These are phyloP conservation scores for Mychonastes homosphaera DNA, from an alignment of 139 green algal species.

Conservation along the genomic window DNA sequence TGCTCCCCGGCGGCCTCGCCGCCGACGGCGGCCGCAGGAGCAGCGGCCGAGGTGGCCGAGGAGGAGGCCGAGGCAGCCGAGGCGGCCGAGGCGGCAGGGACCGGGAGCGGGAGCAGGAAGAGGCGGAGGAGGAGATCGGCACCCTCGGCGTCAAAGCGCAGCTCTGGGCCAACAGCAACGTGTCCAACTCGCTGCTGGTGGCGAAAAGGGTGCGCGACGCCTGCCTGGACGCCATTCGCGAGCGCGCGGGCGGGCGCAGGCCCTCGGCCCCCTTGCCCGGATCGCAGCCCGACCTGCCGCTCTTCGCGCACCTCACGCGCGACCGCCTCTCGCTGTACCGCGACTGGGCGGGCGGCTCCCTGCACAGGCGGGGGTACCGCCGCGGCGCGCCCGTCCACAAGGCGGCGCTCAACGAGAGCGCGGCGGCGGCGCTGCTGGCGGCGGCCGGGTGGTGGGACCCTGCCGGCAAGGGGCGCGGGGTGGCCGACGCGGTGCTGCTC, in stretches of 20 bases:
- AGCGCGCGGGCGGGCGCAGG: constrained; percentile 8
- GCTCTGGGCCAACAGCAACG: constrained; percentile 21
- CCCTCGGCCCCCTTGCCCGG: neutral
- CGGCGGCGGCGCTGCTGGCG: constrained; percentile 67
- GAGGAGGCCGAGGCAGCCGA: no score
- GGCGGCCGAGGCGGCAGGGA: no score
- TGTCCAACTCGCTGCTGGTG: constrained; percentile 31
- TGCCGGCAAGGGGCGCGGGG: neutral
- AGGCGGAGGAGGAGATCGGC: no score
- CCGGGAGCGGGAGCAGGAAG: neutral
- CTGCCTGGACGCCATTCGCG: constrained; percentile 69
- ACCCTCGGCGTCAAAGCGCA: no score
- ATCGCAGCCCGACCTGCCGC: constrained; percentile 54
- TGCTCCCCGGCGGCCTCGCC: no score
- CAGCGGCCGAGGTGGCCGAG: no score
- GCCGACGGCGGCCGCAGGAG: no score
- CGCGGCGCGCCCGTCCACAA: constrained; percentile 58
- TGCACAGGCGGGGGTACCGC: constrained; percentile 84
- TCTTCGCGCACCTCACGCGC: constrained; percentile 58
- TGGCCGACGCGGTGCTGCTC: neutral
- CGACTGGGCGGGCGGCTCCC: constrained; percentile 67
- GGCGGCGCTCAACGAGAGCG: constrained; percentile 78
- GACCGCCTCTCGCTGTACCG: constrained; percentile 61
- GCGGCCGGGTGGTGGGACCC: constrained; percentile 46
- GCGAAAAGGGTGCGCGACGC: constrained; percentile 58